These are phyloP conservation scores for Xanthoconium purpureum DNA, from an alignment of 768 basidiomycete species.

Conservation along the genomic window DNA sequence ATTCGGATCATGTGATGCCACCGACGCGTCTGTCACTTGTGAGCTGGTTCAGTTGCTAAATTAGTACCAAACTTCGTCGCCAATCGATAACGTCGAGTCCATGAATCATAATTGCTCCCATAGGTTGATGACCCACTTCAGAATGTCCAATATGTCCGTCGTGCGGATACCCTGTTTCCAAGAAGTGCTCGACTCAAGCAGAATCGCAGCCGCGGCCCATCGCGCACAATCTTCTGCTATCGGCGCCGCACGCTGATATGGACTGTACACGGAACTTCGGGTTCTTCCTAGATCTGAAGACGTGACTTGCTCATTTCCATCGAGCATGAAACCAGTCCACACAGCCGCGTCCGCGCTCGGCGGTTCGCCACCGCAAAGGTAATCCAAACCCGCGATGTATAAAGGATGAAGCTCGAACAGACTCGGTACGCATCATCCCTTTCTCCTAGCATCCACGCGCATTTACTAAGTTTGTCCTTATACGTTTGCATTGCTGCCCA, in stretches of 20 bases:
- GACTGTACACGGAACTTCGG: not conserved
- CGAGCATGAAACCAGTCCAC: not conserved
- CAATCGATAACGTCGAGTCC: too few species aligned
- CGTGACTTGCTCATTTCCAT: conserved; percentile 1
- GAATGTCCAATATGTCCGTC: not conserved
- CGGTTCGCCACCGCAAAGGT: not conserved
- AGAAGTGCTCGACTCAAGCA: not conserved
- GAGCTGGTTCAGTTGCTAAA: too few species aligned
- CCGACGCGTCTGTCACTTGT: too few species aligned
- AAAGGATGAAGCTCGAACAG: conserved; percentile 15
- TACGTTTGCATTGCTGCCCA: not conserved
- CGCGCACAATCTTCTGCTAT: conserved; percentile 3
- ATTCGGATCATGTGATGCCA: too few species aligned
- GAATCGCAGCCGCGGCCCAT: not conserved
- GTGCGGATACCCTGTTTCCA: not conserved
- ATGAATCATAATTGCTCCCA: not conserved
- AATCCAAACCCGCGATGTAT: conserved; percentile 11
- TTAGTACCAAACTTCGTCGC: too few species aligned
- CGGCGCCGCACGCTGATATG: conserved; percentile 2
- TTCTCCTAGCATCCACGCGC: not conserved
- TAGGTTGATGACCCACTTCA: not conserved
- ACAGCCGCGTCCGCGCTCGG: not conserved
- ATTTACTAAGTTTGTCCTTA: not conserved
- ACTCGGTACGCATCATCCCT: conserved; percentile 1
- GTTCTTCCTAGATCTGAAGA: not conserved